A percentile compares a stretch with the other conserved stretches of the same genome.
phyloP scores from a whole-genome alignment of 2,329 filamentous ascomycete genomes.

The Apiospora rasikravindrae region DNA sequence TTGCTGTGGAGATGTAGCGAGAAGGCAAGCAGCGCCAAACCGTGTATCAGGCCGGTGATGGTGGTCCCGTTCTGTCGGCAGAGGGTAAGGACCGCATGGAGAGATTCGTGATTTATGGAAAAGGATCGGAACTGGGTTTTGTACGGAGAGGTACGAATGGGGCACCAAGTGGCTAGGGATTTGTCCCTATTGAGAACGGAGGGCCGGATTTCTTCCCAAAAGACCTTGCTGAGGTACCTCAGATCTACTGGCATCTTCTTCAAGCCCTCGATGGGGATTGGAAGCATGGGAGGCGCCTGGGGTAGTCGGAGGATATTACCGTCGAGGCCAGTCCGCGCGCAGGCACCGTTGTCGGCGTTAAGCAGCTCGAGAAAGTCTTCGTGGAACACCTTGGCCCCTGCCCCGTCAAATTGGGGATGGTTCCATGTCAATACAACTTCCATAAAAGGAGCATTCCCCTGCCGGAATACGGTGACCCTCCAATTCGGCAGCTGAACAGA shows the following conservation, averaged over 20 bases:
- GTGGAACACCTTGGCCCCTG: slow-evolving; percentile 32
- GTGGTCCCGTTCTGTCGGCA: slow-evolving; percentile 30
- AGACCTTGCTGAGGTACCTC: slow-evolving; percentile 15
- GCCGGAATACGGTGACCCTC: slow-evolving; percentile 27
- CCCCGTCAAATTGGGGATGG: slow-evolving; percentile 30
- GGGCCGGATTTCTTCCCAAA: slow-evolving; percentile 28
- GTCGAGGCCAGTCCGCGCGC: neutral
- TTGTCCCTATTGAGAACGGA: slow-evolving; percentile 2
- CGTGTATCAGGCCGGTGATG: slow-evolving; percentile 30
- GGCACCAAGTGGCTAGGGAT: slow-evolving; percentile 25
- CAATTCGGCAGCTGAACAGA: slow-evolving; percentile 27
- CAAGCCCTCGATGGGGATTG: neutral
- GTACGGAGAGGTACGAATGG: slow-evolving; percentile 30
- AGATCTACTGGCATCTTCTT: neutral
- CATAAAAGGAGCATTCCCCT: slow-evolving; percentile 12
- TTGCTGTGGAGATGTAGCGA: slow-evolving; percentile 23
- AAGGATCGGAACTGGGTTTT: slow-evolving; percentile 31
- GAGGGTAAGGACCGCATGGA: slow-evolving; percentile 22
- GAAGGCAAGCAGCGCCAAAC: slow-evolving; percentile 24
- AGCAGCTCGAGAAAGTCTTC: slow-evolving; percentile 20
- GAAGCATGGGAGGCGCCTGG: neutral
- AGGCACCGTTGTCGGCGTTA: neutral
- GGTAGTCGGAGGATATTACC: neutral
- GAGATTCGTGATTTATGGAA: slow-evolving; percentile 22
- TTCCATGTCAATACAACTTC: slow-evolving; percentile 31